Percentiles rank a stretch among this genome's conserved stretches.
Conservation (phyloP, 768 basidiomycete species). For the Leccinum aurantiacum region DNA sequence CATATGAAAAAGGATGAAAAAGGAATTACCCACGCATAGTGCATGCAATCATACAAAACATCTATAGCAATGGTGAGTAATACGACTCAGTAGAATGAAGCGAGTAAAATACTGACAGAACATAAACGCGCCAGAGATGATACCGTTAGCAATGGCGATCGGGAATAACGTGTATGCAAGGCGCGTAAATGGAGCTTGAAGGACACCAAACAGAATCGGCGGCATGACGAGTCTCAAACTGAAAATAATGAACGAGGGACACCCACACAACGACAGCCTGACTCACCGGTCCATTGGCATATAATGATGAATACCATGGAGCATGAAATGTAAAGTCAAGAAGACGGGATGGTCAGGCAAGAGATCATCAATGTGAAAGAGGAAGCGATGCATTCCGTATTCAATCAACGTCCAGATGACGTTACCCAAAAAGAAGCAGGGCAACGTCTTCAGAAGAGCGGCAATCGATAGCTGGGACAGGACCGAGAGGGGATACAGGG, state of each 20-base stretch:
- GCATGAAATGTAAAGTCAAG: constrained; percentile 84
- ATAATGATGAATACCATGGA: constrained; percentile 97
- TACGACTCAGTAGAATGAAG: background rate
- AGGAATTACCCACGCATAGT: constrained; percentile 71
- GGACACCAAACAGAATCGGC: constrained; percentile 70
- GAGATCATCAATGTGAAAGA: constrained; percentile 90
- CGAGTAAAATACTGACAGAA: constrained; percentile 56
- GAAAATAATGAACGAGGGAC: constrained; percentile 5
- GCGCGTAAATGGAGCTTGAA: constrained; percentile 84
- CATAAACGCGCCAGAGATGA: constrained; percentile 75
- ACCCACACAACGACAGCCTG: background rate
- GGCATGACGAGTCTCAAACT: constrained; percentile 97
- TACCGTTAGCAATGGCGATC: constrained; percentile 80
- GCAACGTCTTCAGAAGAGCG: constrained; percentile 52
- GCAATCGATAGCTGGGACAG: constrained; percentile 48
- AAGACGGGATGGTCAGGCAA: constrained; percentile 83
- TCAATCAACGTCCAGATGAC: constrained; percentile 93
- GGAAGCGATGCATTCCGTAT: constrained; percentile 90
- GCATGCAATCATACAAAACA: constrained; percentile 85
- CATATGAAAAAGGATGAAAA: background rate
- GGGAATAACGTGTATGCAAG: constrained; percentile 86
- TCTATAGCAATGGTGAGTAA: constrained; percentile 43
- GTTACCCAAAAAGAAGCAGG: constrained; percentile 83
- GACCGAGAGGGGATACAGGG: constrained; percentile 52
- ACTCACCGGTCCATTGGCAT: constrained; percentile 91